Base-by-base conservation (phyloP, 2,329 filamentous ascomycete species). In the Xylariomycetidae sp. region DNA sequence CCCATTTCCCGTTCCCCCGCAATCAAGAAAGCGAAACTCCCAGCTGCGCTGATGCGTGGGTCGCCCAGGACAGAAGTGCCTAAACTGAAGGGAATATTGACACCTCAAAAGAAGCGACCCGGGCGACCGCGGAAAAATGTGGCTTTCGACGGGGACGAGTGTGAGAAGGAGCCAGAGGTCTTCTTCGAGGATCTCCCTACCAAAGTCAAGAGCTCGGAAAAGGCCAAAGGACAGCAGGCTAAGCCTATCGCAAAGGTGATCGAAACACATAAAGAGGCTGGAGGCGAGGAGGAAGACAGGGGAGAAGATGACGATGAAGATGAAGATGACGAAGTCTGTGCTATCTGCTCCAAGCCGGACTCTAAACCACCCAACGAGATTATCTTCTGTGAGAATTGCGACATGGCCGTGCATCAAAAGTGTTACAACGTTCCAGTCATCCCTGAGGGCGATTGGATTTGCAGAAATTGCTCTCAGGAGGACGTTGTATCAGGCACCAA, bases 381-480 rank as follows among this genome's bases (percentile, higher is more conserved):
- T 20, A 61, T 82, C 7, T 69, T 82, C 22, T 82, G 78, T 56
- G 78, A 82, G 44, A 70, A 69, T 33, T 82, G 79, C 59, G 74
- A 82, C 51, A 67, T 70, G 54, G 72, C 73, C 1, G 73, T 75
- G 26, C 78, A 82, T 45, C 76, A 81, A 48, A 64, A 70, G 44
- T 82, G 78, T 51, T 79, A 79, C 45, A 61, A 69, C 16, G 61
- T 82, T 22, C 58, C 65, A 1, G 64, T 68, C 26, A 72, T 82
- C 22, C 78, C 78, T 2, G 64, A 74, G 30, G 77, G 74, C 6
- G 77, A 82, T 38, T 82, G 78, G 78, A 61, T 78, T 28, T 82
- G 78, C 56, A 69, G 67, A 41, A 67, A 64, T 26, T 82, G 78
- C 49, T 57, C 63, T 3, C 66, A 70, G 38, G 68, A 74, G 25